These are phyloP conservation scores for Tetratostichococcus sp. DNA, from an alignment of 139 green algal species.

Conservation along the genomic window DNA sequence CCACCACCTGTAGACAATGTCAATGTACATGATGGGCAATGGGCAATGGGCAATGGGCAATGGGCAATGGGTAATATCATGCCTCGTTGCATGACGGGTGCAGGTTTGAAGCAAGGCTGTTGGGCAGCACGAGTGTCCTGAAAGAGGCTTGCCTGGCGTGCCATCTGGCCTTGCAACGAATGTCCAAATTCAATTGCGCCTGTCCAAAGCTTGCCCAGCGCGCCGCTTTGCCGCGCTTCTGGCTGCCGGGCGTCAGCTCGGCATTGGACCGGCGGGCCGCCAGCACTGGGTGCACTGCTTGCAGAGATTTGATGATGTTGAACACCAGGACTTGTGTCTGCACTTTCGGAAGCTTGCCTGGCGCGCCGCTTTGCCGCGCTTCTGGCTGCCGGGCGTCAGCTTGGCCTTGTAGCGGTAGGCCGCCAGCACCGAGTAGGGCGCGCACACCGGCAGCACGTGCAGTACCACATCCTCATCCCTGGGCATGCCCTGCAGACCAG, in stretches of 20 bases:
- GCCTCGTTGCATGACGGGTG: too few relatives aligned
- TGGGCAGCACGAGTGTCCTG: too few relatives aligned
- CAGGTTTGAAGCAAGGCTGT: too few relatives aligned
- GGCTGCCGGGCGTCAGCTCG: constrained; percentile 74
- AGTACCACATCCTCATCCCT: constrained; percentile 78
- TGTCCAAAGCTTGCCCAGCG: constrained; percentile 46
- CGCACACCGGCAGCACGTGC: constrained; percentile 82
- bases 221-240: constrained; percentile 90
- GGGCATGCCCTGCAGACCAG: constrained; percentile 43
- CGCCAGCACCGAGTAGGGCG: constrained; percentile 16
- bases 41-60: too few relatives aligned
- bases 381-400: constrained; percentile 72
- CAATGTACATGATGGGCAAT: too few relatives aligned
- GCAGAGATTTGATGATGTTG: too few relatives aligned
- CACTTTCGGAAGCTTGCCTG: constrained; percentile 29
- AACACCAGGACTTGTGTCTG: neutral
- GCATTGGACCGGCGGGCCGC: constrained; percentile 83
- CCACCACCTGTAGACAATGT: too few relatives aligned
- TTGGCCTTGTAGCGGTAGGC: constrained; percentile 89
- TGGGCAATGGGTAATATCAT: too few relatives aligned
- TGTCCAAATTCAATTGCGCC: too few relatives aligned
- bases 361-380: constrained; percentile 87
- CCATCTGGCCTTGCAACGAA: too few relatives aligned
- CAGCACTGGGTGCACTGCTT: constrained; percentile 14
- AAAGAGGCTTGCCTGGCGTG: too few relatives aligned